Conservation (phyloP, 441 rosid genomes). For the Gossypium davidsonii region DNA sequence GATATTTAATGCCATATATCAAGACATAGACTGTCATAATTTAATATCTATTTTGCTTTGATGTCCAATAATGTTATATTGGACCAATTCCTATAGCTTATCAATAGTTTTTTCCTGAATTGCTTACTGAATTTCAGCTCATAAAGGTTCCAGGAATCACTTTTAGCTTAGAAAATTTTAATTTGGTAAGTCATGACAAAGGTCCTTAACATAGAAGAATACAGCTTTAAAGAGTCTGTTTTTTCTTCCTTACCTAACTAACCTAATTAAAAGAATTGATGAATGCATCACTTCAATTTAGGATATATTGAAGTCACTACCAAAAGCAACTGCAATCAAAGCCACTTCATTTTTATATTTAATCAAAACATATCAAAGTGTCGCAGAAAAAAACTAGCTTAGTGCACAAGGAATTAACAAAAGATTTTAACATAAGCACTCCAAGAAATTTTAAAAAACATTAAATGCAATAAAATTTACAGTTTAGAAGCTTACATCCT, state of each 20-base stretch:
- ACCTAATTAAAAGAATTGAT: background rate
- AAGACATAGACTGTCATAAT: background rate
- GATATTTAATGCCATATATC: background rate
- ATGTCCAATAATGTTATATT: background rate
- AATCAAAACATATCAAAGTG: background rate
- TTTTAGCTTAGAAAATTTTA: background rate
- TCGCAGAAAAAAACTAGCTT: background rate
- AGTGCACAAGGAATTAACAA: background rate
- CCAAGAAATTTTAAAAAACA: background rate
- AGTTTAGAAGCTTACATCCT: background rate
- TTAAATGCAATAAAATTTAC: background rate
- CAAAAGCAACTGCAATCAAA: background rate
- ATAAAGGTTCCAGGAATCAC: background rate
- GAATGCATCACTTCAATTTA: background rate
- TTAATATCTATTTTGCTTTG: background rate
- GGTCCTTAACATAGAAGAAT: background rate
- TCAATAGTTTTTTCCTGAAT: background rate
- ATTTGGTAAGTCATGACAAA: background rate
- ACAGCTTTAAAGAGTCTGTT: background rate
- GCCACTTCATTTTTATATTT: background rate
- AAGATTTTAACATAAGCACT: background rate
- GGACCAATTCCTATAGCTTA: background rate
- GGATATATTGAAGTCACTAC: background rate
- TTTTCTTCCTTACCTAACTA: background rate
- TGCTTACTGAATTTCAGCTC: background rate